Evolutionary conservation across 345 rosid species (phyloP), one percentile per base, ranked within the genome.

Genomic region (Brassica incana): DNA sequence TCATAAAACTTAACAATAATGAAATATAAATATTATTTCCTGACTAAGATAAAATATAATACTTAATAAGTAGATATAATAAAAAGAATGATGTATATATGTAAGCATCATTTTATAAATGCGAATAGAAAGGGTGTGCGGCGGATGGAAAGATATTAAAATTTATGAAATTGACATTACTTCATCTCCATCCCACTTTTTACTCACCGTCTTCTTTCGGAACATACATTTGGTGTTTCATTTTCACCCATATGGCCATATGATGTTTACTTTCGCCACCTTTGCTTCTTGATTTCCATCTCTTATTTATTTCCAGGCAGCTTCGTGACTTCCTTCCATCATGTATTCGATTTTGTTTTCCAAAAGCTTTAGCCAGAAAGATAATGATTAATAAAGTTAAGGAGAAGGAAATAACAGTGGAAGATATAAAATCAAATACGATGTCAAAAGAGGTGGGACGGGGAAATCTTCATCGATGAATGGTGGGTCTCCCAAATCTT

Each of bases 401-500:
- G 7, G 56, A 67, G 50, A 59, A 16, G 14, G 54, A 72, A 66
- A 78, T 59, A 73, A 59, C 48, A 62, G 48, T 71, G 81, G 72
- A 78, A 64, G 9, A 40, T 9, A 40, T 18, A 5, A 25, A 23
- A 65, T 35, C 40, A 20, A 11, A 63, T 59, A 73, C 52, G 43
- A 79, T 61, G 78, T 74, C 71, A 36, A 73, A 40, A 73, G 74
- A 68, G 71, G 62, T 68, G 78, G 78, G 75, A 6, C 70, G 65
- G 33, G 74, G 36, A 79, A 79, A 79, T 79, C 82, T 74, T 67
- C 27, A 79, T 74, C n/a, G 59, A 69, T 67, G 33, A 50, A 74
- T 29, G 78, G 82, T 79, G 82, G 82, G 82, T 74, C 83, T 68
- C 75, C 74, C 83, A 74, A 68, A 80, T 80, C 82, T 74, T 48